Evolutionary conservation across 2,329 filamentous ascomycete species (phyloP), one percentile per base, ranked within the genome.

Genomic region (Alternaria gaisen): DNA sequence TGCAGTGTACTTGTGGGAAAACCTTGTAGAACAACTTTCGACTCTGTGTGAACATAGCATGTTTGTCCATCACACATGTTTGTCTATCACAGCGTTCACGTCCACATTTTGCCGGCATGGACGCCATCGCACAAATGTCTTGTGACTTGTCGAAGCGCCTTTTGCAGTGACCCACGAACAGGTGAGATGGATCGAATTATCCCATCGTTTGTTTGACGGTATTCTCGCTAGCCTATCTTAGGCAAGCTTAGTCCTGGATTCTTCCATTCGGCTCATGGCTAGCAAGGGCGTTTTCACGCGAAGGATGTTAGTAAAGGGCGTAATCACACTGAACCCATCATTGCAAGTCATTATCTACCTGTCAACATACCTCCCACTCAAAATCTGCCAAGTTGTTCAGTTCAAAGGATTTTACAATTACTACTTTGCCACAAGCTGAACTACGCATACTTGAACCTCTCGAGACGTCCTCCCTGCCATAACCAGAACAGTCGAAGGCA

Each of bases 221-320:
- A 9, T 6, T 24, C 30, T 22, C 18, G 22, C 12, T 12, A 34
- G 14, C 30, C 18, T 34, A 22, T 34, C 12, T 48, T 14, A 34
- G 28, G 4, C 7, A 16, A 34, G 28, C 20, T 28, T 48, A 22
- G 4, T 22, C 12, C 7, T n/a, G 12, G 8, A 34, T 48, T 10
- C 18, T n/a, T 32, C 7, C 44, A 32, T 11, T 20, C 44, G 30
- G 18, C 44, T 34, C 44, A 28, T 32, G 44, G 18, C 44, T 48
- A 22, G 30, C 11, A 47, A 47, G 26, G 26, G 44, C 44, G 44
- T 30, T 30, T 20, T 22, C 28, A 47, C 26, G n/a, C 18, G 26
- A 32, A 47, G 44, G 44, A 30, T 30, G 44, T 9, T 18, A n/a
- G 16, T 38, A 20, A 40, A 40, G n/a, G 38, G 38, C n/a, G 38